Conservation (phyloP, 306 rosid genomes). For the Geum urbanum region DNA sequence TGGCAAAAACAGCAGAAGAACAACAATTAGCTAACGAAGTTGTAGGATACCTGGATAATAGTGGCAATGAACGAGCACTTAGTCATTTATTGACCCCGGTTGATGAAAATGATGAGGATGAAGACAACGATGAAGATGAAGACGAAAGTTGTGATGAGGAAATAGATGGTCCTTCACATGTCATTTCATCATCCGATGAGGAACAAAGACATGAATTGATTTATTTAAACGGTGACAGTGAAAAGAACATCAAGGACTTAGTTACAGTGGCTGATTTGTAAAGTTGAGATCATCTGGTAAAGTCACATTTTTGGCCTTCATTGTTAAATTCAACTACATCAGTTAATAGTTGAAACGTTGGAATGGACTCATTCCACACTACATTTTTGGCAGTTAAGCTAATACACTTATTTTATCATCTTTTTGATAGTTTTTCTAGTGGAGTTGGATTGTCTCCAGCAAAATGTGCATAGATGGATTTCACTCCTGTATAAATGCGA, state of each 20-base stretch:
- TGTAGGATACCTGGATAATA: constrained; percentile 32
- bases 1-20: constrained; percentile 63
- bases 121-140: background rate
- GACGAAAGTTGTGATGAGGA: constrained; percentile 12
- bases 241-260: constrained; percentile 25
- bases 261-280: constrained; percentile 29
- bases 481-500: background rate
- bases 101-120: constrained; percentile 33
- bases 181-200: constrained; percentile 14
- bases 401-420: background rate
- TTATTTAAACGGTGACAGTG: constrained; percentile 19
- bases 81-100: constrained; percentile 21
- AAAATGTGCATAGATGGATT: background rate
- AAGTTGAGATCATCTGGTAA: constrained; percentile 21
- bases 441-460: background rate
- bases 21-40: constrained; percentile 55
- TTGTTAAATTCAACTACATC: background rate
- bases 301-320: background rate
- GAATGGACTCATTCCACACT: constrained; percentile 4
- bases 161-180: background rate
- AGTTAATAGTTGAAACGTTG: background rate
- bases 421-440: background rate
- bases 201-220: constrained; percentile 14
- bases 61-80: constrained; percentile 24
- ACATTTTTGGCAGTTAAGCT: constrained; percentile 10